These are phyloP conservation scores for Lycium ferocissimum DNA, from an alignment of 257 asterid genomes.

Conservation along the genomic window DNA sequence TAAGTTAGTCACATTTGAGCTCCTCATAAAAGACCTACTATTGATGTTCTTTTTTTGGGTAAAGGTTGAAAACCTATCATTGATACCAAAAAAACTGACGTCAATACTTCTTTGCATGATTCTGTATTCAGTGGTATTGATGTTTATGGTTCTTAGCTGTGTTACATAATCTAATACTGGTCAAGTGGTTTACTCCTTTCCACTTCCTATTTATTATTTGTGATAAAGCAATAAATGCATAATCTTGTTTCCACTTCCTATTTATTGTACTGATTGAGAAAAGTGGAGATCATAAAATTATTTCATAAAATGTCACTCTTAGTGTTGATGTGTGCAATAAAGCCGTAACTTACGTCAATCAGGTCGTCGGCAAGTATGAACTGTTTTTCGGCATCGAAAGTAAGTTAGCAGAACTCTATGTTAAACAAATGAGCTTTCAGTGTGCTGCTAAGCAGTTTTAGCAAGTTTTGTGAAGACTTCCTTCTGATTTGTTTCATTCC, in stretches of 20 bases:
- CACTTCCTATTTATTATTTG: constrained; percentile 19
- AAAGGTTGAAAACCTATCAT: neutral
- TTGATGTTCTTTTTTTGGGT: neutral
- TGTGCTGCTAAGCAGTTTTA: constrained; percentile 19
- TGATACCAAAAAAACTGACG: neutral
- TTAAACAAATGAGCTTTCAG: neutral
- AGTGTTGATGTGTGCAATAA: neutral
- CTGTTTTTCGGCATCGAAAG: neutral
- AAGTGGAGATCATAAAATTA: neutral
- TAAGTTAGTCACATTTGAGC: neutral
- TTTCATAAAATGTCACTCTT: constrained; percentile 1
- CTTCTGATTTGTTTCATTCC: neutral
- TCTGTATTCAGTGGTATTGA: constrained; percentile 17
- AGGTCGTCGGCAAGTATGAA: constrained; percentile 1
- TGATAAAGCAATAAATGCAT: constrained; percentile 24
- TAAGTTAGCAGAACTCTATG: neutral
- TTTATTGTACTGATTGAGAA: neutral
- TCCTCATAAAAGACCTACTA: neutral
- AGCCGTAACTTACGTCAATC: neutral
- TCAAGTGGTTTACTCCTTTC: constrained; percentile 6
- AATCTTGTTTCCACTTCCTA: neutral
- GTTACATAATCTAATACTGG: neutral
- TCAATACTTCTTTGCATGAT: constrained; percentile 11
- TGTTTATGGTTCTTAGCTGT: constrained; percentile 11
- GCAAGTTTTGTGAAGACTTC: constrained; percentile 16